Base-by-base conservation (phyloP, 768 basidiomycete species). In the Russula earlei region DNA sequence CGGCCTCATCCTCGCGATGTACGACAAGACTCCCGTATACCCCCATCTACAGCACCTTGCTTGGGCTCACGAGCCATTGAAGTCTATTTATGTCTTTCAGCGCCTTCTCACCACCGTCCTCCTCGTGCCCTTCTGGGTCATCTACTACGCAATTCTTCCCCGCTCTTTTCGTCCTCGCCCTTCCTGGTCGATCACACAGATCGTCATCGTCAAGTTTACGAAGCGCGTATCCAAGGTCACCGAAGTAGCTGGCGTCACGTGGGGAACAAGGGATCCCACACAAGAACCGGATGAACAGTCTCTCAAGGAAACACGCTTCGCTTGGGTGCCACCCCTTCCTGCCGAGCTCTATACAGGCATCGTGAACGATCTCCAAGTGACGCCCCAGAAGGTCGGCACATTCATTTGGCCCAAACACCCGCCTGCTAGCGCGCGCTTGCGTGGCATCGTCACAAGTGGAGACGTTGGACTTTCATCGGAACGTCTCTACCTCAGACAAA, bases 171-270 rank as follows among this genome's bases (percentile, higher is more conserved):
- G 78, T 20, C 78, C 79, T n/a, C 71, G 78, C 4, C 61, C 69
- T 20, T 77, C 77, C 0, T 80, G 78, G 78, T 73, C 72, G 9
- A 58, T 81, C 38, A 68, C 69, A 25, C 78, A 79, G 65, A 71
- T 77, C 40, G 64, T 81, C 59, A 69, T 74, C 53, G 76, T 79
- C 62, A 75, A 76, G 59, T 81, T 79, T 61, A 78, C 74, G 0
- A 72, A 76, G 34, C 72, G 78, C 34, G 74, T 81, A 11, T 77
- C 70, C 71, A 75, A 71, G 60, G 74, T 81, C 49, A 77, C 78
- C 12, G 78, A 81, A 60, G 74, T 78, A 15, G 79, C 78, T 34
- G 79, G 79, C 24, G 78, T 81, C 19, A 79, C 77, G 9, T 79
- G 76, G 74, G 73, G 72, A 38, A 78, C 77, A 3, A 70, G 75